These are phyloP conservation scores for Claviceps spartinae DNA, from an alignment of 2,329 filamentous ascomycete genomes.

Conservation along the genomic window DNA sequence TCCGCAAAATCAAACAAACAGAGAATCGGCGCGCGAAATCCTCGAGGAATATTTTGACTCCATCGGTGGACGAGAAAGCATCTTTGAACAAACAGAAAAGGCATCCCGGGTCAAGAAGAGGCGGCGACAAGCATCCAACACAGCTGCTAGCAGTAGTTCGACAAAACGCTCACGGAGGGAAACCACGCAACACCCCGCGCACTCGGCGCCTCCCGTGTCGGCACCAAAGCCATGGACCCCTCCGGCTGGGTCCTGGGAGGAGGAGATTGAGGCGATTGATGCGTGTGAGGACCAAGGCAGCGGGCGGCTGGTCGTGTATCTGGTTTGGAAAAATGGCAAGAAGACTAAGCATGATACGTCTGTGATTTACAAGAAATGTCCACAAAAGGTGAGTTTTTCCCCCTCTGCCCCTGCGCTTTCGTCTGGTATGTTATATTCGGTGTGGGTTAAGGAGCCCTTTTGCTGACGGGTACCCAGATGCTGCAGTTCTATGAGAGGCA, in stretches of 20 bases:
- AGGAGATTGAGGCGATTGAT: constrained; percentile 56
- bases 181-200: constrained; percentile 32
- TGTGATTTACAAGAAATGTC: constrained; percentile 61
- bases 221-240: constrained; percentile 44
- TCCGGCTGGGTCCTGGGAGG: constrained; percentile 64
- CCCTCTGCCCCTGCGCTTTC: neutral
- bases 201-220: constrained; percentile 33
- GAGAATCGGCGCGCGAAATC: constrained; percentile 44
- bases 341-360: constrained; percentile 61
- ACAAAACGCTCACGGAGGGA: constrained; percentile 34
- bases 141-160: constrained; percentile 17
- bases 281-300: constrained; percentile 53
- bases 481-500: constrained; percentile 46
- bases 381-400: constrained; percentile 50
- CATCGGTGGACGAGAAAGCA: constrained; percentile 48
- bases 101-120: constrained; percentile 45
- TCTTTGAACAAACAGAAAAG: constrained; percentile 37
- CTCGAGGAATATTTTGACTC: constrained; percentile 49
- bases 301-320: constrained; percentile 49
- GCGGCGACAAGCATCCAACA: constrained; percentile 28
- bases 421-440: neutral
- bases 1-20: constrained; percentile 12
- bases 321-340: constrained; percentile 59
- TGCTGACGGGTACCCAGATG: constrained; percentile 29
- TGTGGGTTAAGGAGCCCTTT: no score